These are phyloP conservation scores for Amaranthus tricolor DNA, from an alignment of 179 eudicot genomes.

Conservation along the genomic window DNA sequence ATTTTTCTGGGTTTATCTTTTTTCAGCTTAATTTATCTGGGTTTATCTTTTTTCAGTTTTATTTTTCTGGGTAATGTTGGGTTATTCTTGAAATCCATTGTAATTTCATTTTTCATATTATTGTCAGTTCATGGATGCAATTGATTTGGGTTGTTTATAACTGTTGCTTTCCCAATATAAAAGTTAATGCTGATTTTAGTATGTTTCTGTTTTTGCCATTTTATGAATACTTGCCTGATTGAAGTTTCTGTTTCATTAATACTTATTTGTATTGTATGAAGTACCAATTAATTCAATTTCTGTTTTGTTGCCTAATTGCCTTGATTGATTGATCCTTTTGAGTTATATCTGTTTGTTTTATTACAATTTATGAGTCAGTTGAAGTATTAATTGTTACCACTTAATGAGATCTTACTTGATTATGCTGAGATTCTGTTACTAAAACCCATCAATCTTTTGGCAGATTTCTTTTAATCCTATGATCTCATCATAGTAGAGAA, in stretches of 20 bases:
- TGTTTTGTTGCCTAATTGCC: background rate
- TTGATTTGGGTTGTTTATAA: background rate
- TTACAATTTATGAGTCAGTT: conserved; percentile 14
- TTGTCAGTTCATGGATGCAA: background rate
- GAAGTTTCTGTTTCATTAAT: too few species aligned
- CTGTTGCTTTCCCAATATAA: background rate
- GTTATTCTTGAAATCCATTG: background rate
- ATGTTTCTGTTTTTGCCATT: background rate
- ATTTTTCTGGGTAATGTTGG: too few species aligned
- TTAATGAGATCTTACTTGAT: conserved; percentile 13
- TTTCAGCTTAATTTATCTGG: background rate
- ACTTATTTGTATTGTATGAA: background rate
- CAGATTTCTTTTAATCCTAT: conserved; percentile 18
- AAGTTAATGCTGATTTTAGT: background rate
- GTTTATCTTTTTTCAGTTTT: too few species aligned
- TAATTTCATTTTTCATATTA: background rate
- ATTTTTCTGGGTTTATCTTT: conserved; percentile 18
- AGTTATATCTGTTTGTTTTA: background rate
- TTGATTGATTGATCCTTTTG: background rate
- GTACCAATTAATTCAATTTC: background rate
- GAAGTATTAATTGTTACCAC: background rate
- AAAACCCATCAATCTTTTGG: background rate
- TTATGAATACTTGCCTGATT: background rate
- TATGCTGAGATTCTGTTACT: conserved; percentile 6
- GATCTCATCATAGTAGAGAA: conserved; percentile 16